Evolutionary conservation across 352 stramenopile genomes (phyloP).

Genomic region (Pythium pyrilobum): DNA sequence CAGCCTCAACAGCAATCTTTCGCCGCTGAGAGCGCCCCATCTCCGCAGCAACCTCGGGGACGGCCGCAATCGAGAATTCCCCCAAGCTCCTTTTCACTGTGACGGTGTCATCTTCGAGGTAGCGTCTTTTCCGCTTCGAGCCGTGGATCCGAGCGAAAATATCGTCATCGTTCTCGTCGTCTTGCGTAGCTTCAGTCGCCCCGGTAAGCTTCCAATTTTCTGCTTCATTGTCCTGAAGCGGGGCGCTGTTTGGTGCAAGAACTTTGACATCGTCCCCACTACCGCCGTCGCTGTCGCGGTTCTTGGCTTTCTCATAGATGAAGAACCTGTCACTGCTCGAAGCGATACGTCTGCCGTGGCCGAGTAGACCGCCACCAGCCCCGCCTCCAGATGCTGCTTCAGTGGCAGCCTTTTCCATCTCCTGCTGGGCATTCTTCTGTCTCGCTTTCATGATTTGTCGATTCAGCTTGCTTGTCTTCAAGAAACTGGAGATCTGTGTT

Average conservation of each 20-base stretch:
- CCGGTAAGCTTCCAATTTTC: neutral
- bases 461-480: slow-evolving; percentile 90
- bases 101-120: slow-evolving; percentile 10
- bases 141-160: slow-evolving; percentile 22
- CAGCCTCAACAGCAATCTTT: slow-evolving; percentile 26
- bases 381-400: slow-evolving; percentile 3
- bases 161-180: slow-evolving; percentile 14
- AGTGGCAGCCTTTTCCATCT: slow-evolving; percentile 35
- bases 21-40: slow-evolving; percentile 21
- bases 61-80: slow-evolving; percentile 26
- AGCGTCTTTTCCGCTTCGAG: slow-evolving; percentile 11
- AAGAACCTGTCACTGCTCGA: slow-evolving; percentile 70
- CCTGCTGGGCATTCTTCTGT: slow-evolving; percentile 44
- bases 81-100: slow-evolving; percentile 21
- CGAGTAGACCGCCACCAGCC: neutral
- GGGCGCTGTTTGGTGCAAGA: neutral
- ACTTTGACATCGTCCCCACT: neutral
- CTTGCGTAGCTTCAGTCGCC: neutral
- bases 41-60: slow-evolving; percentile 25
- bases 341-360: slow-evolving; percentile 71
- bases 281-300: slow-evolving; percentile 7
- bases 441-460: slow-evolving; percentile 60
- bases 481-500: slow-evolving; percentile 95
- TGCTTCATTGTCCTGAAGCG: neutral
- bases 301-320: slow-evolving; percentile 49